Percentiles rank a stretch among this genome's conserved stretches.
Conservation (phyloP, 352 stramenopile genomes). For the Globisporangium middletonii region DNA sequence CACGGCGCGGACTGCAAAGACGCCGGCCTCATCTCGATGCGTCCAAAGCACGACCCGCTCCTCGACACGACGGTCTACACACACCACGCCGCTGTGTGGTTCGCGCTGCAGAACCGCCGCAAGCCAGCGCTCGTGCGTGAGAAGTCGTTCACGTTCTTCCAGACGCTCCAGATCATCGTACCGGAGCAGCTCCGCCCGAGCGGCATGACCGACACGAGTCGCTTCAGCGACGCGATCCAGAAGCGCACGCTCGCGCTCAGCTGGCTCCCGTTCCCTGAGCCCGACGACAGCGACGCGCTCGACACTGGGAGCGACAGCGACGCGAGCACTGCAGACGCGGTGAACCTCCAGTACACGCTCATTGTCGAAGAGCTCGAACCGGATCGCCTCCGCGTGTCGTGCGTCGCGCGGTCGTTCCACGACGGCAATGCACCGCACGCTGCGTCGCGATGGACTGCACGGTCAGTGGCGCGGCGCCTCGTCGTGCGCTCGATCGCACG, state of each 20-base stretch:
- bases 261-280: slow-evolving; percentile 44
- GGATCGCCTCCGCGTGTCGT: slow-evolving; percentile 43
- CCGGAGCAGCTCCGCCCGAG: slow-evolving; percentile 29
- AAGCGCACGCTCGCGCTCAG: slow-evolving; percentile 54
- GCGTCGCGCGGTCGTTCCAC: slow-evolving; percentile 49
- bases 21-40: slow-evolving; percentile 35
- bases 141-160: slow-evolving; percentile 57
- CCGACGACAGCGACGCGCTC: slow-evolving; percentile 6
- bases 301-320: neutral
- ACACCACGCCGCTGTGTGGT: slow-evolving; percentile 59
- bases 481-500: slow-evolving; percentile 39
- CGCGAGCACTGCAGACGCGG: slow-evolving; percentile 15
- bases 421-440: slow-evolving; percentile 27
- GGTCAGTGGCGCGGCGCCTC: slow-evolving; percentile 38
- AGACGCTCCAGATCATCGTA: slow-evolving; percentile 53
- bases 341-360: slow-evolving; percentile 59
- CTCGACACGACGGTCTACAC: slow-evolving; percentile 30
- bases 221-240: slow-evolving; percentile 38
- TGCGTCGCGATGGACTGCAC: slow-evolving; percentile 22
- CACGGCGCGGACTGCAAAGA: slow-evolving; percentile 54
- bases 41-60: slow-evolving; percentile 25
- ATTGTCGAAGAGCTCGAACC: slow-evolving; percentile 54
- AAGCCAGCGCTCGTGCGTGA: slow-evolving; percentile 44
- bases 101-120: slow-evolving; percentile 43
- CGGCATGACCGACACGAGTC: slow-evolving; percentile 7